Conservation (phyloP, 441 rosid species). For the Pelargonium citronellum region DNA sequence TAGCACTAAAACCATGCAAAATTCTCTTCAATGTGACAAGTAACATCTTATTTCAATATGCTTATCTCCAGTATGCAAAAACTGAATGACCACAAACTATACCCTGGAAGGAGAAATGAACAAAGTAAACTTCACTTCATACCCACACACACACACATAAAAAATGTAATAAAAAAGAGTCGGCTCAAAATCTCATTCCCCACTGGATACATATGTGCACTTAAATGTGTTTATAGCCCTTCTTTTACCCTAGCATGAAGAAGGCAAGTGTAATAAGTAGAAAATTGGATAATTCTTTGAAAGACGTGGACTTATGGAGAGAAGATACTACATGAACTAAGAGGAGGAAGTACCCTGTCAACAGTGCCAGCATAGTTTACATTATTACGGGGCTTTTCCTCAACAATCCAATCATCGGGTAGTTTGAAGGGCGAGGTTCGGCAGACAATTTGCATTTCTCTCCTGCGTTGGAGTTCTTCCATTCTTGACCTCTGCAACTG, state of each 20-base stretch:
- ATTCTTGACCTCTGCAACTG: conserved; percentile 23
- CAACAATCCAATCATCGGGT: conserved; percentile 46
- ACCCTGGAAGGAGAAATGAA: not conserved
- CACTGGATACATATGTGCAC: not conserved
- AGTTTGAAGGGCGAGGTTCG: conserved; percentile 30
- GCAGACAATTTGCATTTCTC: conserved; percentile 21
- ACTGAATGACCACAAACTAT: not conserved
- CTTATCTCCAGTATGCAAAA: not conserved
- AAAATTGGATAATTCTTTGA: not conserved
- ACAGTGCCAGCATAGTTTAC: conserved; percentile 17
- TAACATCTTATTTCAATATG: not conserved
- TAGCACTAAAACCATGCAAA: too few relatives aligned
- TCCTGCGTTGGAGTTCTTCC: not conserved
- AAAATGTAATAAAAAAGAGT: not conserved
- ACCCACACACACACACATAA: not conserved
- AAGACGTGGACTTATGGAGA: not conserved
- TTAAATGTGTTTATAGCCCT: not conserved
- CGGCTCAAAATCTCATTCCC: not conserved
- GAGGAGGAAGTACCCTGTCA: conserved; percentile 42
- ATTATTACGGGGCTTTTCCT: conserved; percentile 32
- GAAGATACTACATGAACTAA: not conserved
- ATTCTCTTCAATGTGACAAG: not conserved
- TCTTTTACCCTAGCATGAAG: not conserved
- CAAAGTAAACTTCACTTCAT: not conserved
- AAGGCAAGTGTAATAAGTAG: conserved; percentile 1